These are phyloP conservation scores for Zymoseptoria pseudotritici DNA, from an alignment of 2,329 filamentous ascomycete species.

Conservation along the genomic window DNA sequence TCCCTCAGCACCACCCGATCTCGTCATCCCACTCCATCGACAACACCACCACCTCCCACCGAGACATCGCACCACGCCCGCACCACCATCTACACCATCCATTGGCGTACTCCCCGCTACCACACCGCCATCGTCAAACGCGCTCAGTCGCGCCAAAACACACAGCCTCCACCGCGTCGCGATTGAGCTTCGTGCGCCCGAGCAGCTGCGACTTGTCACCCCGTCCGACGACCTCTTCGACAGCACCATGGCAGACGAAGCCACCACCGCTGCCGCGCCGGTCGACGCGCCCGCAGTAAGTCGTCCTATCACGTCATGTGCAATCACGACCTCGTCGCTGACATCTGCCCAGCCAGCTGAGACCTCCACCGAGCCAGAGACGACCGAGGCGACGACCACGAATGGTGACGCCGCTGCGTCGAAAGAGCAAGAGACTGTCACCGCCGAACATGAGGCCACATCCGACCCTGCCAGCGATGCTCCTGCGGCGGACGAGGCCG, in stretches of 20 bases:
- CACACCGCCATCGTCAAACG: slow-evolving; percentile 7
- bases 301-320: slow-evolving; percentile 6
- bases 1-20: slow-evolving; percentile 8
- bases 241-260: slow-evolving; percentile 27
- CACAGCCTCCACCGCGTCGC: slow-evolving; percentile 15
- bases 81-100: slow-evolving; percentile 5
- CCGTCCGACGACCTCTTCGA: slow-evolving; percentile 6
- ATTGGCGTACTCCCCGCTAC: slow-evolving; percentile 5
- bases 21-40: slow-evolving; percentile 15
- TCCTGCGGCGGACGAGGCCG: slow-evolving; percentile 18
- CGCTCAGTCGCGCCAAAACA: slow-evolving; percentile 8
- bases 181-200: slow-evolving; percentile 12
- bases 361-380: slow-evolving; percentile 1
- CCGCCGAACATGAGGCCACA: slow-evolving; percentile 21
- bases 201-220: background rate
- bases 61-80: slow-evolving; percentile 12
- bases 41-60: slow-evolving; percentile 16
- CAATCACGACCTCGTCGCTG: slow-evolving; percentile 17
- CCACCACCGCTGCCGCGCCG: slow-evolving; percentile 14
- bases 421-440: slow-evolving; percentile 19
- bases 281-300: slow-evolving; percentile 25
- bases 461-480: slow-evolving; percentile 21
- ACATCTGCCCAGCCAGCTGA: background rate
- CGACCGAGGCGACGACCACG: slow-evolving; percentile 12
- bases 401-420: slow-evolving; percentile 19